These are phyloP conservation scores for Hansenula lynferdii DNA, from an alignment of 1,139 yeast species.

Conservation along the genomic window DNA sequence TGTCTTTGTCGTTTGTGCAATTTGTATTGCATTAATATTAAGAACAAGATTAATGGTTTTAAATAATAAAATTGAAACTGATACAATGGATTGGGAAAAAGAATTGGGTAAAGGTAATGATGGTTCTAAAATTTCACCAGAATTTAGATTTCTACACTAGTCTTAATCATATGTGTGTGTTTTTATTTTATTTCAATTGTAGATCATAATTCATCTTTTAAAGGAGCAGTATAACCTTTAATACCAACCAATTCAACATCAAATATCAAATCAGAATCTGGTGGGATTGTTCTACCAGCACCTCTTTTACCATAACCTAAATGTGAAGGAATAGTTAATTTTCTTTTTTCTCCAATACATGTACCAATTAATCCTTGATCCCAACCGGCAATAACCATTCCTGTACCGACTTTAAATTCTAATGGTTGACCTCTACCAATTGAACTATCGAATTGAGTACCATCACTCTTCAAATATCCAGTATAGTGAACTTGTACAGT, in stretches of 20 bases:
- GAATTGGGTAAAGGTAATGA: conserved; percentile 42
- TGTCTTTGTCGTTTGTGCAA: conserved; percentile 39
- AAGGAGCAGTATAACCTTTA: conserved; percentile 25
- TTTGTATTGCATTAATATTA: conserved; percentile 34
- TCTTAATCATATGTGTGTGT: no score
- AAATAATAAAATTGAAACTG: conserved; percentile 39
- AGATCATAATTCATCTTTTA: conserved; percentile 5
- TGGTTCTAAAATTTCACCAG: conserved; percentile 38
- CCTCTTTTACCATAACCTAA: conserved; percentile 77
- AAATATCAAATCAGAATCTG: conserved; percentile 61
- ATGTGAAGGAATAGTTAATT: conserved; percentile 68
- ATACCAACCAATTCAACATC: conserved; percentile 53
- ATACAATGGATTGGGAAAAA: conserved; percentile 47
- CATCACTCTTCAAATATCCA: conserved; percentile 59
- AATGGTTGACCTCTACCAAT: conserved; percentile 60
- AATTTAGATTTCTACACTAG: conserved; percentile 36
- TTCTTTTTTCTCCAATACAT: conserved; percentile 87
- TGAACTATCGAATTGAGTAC: conserved; percentile 74
- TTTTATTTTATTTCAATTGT: not conserved
- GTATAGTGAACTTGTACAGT: conserved; percentile 66
- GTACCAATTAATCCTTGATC: conserved; percentile 74
- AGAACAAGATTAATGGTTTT: conserved; percentile 34
- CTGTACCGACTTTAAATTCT: conserved; percentile 63
- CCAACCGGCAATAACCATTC: conserved; percentile 85
- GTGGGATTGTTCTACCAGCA: conserved; percentile 73